Conservation (phyloP, 352 stramenopile species). For the Halophytophthora batemanensis region DNA sequence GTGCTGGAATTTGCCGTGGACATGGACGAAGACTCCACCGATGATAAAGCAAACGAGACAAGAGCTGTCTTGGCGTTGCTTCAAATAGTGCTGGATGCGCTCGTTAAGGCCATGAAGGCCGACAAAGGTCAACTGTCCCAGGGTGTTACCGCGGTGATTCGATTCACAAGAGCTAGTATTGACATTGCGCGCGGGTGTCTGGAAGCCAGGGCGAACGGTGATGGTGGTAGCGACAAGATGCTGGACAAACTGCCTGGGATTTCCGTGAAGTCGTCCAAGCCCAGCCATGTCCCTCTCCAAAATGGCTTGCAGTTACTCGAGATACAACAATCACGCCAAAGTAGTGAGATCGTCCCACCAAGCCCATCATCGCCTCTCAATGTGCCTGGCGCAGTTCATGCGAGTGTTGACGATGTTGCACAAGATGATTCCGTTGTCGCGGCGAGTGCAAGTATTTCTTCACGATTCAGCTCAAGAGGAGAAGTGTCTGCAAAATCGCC, state of each 20-base stretch:
- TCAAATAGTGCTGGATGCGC: slow-evolving; percentile 14
- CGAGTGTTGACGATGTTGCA: background rate
- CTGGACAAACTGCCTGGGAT: slow-evolving; percentile 20
- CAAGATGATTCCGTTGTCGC: slow-evolving; percentile 10
- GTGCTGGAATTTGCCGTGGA: slow-evolving; percentile 38
- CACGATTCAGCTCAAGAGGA: slow-evolving; percentile 15
- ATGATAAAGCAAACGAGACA: slow-evolving; percentile 8
- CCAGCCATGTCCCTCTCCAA: slow-evolving; percentile 1
- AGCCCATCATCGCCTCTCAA: slow-evolving; percentile 6
- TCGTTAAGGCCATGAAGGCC: slow-evolving; percentile 10
- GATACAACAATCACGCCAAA: slow-evolving; percentile 13
- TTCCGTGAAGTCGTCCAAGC: slow-evolving; percentile 12
- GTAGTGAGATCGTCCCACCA: background rate
- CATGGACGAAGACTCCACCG: slow-evolving; percentile 16
- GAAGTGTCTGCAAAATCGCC: slow-evolving; percentile 7
- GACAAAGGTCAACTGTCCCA: background rate
- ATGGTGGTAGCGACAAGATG: slow-evolving; percentile 13
- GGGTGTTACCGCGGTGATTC: slow-evolving; percentile 13
- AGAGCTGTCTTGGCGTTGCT: slow-evolving; percentile 7
- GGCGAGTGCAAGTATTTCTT: slow-evolving; percentile 15
- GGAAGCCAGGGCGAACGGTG: background rate
- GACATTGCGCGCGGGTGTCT: slow-evolving; percentile 12
- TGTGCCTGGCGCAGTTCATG: slow-evolving; percentile 11
- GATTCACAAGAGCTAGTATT: slow-evolving; percentile 20
- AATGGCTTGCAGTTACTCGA: slow-evolving; percentile 14